These are phyloP conservation scores for Pythium rhizo-oryzae DNA, from an alignment of 352 stramenopile species.

Conservation along the genomic window DNA sequence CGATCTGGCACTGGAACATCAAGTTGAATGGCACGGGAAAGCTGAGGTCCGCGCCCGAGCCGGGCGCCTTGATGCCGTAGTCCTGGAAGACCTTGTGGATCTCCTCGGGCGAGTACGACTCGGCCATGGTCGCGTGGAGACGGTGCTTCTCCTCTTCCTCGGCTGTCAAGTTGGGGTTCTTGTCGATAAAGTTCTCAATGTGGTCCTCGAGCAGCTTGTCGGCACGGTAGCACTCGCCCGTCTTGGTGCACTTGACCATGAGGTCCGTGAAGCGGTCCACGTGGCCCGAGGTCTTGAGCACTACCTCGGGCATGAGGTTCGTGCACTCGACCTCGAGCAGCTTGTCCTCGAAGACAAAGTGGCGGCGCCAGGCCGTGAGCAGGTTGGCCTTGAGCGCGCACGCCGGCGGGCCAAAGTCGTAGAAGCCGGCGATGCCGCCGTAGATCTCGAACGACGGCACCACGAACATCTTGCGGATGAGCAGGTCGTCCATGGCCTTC, in stretches of 20 bases:
- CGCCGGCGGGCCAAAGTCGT: constrained; percentile 97
- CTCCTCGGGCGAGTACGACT: constrained; percentile 98
- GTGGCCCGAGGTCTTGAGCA: constrained; percentile 99
- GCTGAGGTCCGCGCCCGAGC: constrained; percentile 91
- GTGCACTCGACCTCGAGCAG: constrained; percentile 99
- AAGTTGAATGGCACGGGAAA: constrained; percentile 99
- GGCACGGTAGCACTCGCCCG: constrained; percentile 98
- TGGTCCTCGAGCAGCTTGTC: constrained; percentile 99
- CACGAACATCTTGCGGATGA: constrained; percentile 99
- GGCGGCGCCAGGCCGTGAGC: constrained; percentile 95
- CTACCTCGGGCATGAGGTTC: constrained; percentile 97
- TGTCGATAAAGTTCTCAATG: constrained; percentile 97
- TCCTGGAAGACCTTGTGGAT: constrained; percentile 94
- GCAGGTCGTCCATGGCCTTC: constrained; percentile 96
- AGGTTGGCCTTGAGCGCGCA: constrained; percentile 97
- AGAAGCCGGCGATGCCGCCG: constrained; percentile 98
- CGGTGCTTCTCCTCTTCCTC: constrained; percentile 94
- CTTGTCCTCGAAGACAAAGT: constrained; percentile 99
- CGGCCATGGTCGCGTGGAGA: constrained; percentile 94
- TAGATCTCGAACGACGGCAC: constrained; percentile 99
- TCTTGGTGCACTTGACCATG: constrained; percentile 98
- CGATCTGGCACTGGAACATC: constrained; percentile 99
- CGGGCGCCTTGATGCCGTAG: constrained; percentile 95
- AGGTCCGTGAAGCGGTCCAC: constrained; percentile 99
- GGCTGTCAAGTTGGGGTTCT: constrained; percentile 72